Percentiles rank a stretch among this genome's conserved stretches.
Conservation (phyloP, 2,329 filamentous ascomycete species). For the Alternaria gansuensis region DNA sequence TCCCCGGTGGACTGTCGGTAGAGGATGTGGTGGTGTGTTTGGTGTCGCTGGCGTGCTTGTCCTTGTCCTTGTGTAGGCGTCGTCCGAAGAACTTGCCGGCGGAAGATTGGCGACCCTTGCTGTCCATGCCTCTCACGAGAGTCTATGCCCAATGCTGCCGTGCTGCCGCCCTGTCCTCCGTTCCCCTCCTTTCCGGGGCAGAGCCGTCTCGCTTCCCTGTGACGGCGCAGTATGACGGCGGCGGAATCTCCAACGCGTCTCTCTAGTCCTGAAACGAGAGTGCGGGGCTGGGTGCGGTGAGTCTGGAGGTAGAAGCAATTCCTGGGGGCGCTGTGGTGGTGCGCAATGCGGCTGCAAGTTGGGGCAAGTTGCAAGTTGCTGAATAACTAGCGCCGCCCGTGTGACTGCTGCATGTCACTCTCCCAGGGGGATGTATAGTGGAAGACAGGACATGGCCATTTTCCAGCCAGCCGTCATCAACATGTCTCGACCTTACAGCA, state of each 20-base stretch:
- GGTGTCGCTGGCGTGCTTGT: constrained; percentile 22
- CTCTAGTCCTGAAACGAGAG: constrained; percentile 23
- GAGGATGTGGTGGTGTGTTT: constrained; percentile 63
- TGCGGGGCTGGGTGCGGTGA: constrained; percentile 22
- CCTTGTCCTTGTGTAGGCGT: constrained; percentile 76
- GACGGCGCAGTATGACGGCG: constrained; percentile 4
- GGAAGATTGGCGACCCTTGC: constrained; percentile 84
- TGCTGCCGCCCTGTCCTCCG: constrained; percentile 17
- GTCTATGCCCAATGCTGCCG: constrained; percentile 26
- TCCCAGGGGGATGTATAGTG: background rate
- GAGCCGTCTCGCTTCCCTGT: constrained; percentile 2
- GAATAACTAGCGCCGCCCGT: constrained; percentile 25
- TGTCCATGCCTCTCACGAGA: constrained; percentile 59
- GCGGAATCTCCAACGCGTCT: background rate
- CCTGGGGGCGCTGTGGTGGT: constrained; percentile 21
- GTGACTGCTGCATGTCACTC: constrained; percentile 10
- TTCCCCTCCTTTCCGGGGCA: constrained; percentile 11
- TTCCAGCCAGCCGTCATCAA: constrained; percentile 2
- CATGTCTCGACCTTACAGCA: constrained; percentile 8
- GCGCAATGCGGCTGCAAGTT: constrained; percentile 25
- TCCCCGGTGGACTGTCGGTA: constrained; percentile 69
- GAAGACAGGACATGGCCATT: constrained; percentile 2
- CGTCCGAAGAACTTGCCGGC: constrained; percentile 87
- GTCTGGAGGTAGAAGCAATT: constrained; percentile 9
- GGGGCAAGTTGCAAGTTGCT: constrained; percentile 29